These are phyloP conservation scores for Neoascochyta sp. DNA, from an alignment of 2,329 filamentous ascomycete genomes.

Conservation along the genomic window DNA sequence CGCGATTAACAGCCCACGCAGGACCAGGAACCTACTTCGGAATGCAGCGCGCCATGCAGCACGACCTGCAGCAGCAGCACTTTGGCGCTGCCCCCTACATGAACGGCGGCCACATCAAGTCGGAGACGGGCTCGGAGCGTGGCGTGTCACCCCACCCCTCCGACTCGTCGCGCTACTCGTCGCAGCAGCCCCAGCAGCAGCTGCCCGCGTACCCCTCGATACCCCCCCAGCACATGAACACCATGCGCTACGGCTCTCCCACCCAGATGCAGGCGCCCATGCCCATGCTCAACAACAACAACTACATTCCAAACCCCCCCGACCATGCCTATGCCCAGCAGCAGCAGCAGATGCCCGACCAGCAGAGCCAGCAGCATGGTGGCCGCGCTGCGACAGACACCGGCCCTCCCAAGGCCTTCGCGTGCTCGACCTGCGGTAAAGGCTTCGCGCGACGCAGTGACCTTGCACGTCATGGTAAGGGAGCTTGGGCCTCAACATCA, in stretches of 20 bases:
- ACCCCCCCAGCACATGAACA: conserved; percentile 48
- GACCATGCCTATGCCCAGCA: conserved; percentile 47
- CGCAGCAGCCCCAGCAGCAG: conserved; percentile 53
- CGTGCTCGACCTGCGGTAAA: conserved; percentile 86
- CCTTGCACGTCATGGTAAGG: conserved; percentile 85
- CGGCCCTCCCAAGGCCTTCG: conserved; percentile 69
- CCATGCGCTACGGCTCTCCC: conserved; percentile 54
- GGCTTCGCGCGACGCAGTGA: conserved; percentile 92
- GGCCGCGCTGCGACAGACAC: conserved; percentile 45
- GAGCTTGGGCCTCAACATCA: conserved; percentile 34
- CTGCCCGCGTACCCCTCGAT: conserved; percentile 49
- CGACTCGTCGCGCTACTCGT: conserved; percentile 56
- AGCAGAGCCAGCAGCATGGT: conserved; percentile 40
- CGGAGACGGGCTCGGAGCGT: conserved; percentile 58
- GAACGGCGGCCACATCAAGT: conserved; percentile 51
- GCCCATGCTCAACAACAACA: conserved; percentile 54
- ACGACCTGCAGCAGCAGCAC: conserved; percentile 42
- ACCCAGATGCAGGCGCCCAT: conserved; percentile 51
- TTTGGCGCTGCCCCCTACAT: conserved; percentile 48
- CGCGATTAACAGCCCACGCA: conserved; percentile 40
- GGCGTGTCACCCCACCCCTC: conserved; percentile 54
- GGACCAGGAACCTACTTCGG: conserved; percentile 35
- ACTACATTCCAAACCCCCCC: conserved; percentile 51
- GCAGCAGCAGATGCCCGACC: conserved; percentile 34
- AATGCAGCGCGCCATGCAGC: conserved; percentile 44